Base-by-base conservation (phyloP, 2,329 filamentous ascomycete species). In the Phialemoniopsis sp. region DNA sequence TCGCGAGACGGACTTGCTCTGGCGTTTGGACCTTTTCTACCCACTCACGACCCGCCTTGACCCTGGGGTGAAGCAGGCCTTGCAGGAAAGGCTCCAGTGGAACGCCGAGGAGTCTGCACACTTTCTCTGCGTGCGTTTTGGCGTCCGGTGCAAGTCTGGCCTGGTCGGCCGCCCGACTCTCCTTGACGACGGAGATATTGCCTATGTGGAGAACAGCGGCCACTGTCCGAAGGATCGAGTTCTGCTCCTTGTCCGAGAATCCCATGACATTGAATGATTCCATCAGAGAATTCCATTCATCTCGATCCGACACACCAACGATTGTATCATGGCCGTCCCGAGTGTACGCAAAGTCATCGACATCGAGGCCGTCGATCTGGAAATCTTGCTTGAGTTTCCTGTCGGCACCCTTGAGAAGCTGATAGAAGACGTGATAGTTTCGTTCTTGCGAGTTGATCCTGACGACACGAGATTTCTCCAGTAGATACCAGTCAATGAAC, bases 1-100 rank as follows among this genome's bases (percentile, higher is more conserved):
- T 78, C 4, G 87, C 79, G 9, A 96, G 80, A 17, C 88, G 85
- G 33, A 96, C 94, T 59, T 98, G 93, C 48, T 98, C 94, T 0
- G 93, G 91, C 1, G 91, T 97, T 59, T 98, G 93, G 2, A 94
- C 90, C 60, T 97, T 98, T 58, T 97, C 90, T 3, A 98, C 93
- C 93, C 91, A 97, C 66, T 98, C 93, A 38, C 90, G 81, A 15
- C 93, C 93, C 32, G 93, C 93, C 63, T 95, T 96, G 31, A 98
- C 94, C 42, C 82, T 87, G 9, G 93, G 93, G 56, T 97, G 93
- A 10, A 98, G 72, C 5, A 98, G 69, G 0, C 89, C 90, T 57
- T 89, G 87, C 10, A 95, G 72, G 48, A 98, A 98, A 2, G 86
- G 80, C 30, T 96, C 90, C 0, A 85, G 57, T 3, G 87, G 78